Percentiles rank a stretch among this genome's conserved stretches.
phyloP scores from a whole-genome alignment of 2,329 filamentous ascomycete genomes.

The Penicillium sp. region DNA sequence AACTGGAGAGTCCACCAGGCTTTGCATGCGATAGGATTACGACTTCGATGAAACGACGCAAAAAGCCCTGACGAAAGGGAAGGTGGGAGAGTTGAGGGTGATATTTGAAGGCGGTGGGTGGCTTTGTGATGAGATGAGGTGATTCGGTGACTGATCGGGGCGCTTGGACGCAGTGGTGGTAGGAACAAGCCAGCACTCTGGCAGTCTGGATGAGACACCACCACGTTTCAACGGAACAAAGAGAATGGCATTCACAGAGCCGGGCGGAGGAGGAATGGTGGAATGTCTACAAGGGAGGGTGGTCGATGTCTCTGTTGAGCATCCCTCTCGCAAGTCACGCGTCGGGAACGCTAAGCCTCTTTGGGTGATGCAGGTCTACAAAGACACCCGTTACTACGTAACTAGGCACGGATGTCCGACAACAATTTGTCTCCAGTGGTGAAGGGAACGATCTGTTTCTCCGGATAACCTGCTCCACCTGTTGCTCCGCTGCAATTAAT shows the following conservation, averaged over 20 bases:
- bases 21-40: slow-evolving; percentile 20
- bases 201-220: slow-evolving; percentile 2
- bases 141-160: slow-evolving; percentile 8
- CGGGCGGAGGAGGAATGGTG: slow-evolving; percentile 7
- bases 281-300: slow-evolving; percentile 26
- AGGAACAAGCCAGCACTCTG: slow-evolving; percentile 5
- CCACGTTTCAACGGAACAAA: slow-evolving; percentile 14
- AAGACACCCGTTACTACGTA: not conserved
- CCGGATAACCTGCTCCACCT: not conserved
- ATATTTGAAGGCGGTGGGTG: slow-evolving; percentile 10
- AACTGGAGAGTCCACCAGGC: slow-evolving; percentile 3
- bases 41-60: not conserved
- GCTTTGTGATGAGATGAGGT: slow-evolving; percentile 14
- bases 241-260: slow-evolving; percentile 18
- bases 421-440: not conserved
- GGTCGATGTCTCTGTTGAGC: slow-evolving; percentile 24
- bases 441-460: not conserved
- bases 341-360: slow-evolving; percentile 43
- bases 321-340: slow-evolving; percentile 41
- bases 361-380: slow-evolving; percentile 16
- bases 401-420: not conserved
- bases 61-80: not conserved
- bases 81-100: slow-evolving; percentile 1
- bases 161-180: slow-evolving; percentile 16
- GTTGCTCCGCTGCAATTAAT: slow-evolving; percentile 1